phyloP scores from a whole-genome alignment of 1,284 basidiomycete species.

The Austroboletus niveus region DNA sequence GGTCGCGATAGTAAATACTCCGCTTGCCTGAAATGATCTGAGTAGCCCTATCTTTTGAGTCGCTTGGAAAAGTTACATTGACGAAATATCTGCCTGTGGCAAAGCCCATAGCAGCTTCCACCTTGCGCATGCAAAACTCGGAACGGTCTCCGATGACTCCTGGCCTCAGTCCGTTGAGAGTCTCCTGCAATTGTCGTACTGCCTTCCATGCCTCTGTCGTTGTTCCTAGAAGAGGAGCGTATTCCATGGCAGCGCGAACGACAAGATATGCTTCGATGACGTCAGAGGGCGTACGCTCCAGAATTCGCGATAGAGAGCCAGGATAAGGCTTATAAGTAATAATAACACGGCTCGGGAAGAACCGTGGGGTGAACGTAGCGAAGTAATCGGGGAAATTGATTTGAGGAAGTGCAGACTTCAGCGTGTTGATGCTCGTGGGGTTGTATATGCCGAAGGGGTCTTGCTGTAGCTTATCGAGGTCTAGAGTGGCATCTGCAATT shows the following conservation, averaged over 20 bases:
- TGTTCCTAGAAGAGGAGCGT: constrained; percentile 70
- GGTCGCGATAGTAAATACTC: background rate
- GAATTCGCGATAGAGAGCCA: constrained; percentile 63
- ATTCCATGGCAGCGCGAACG: constrained; percentile 61
- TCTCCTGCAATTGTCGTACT: constrained; percentile 65
- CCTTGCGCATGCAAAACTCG: constrained; percentile 68
- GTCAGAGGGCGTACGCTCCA: constrained; percentile 67
- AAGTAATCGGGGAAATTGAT: constrained; percentile 86
- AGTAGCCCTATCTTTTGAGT: constrained; percentile 79
- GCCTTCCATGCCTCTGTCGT: constrained; percentile 77
- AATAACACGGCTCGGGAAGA: constrained; percentile 76
- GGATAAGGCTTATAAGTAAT: constrained; percentile 85
- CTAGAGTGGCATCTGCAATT: constrained; percentile 80
- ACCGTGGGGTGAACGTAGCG: constrained; percentile 76
- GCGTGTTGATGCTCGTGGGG: constrained; percentile 66
- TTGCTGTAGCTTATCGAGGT: constrained; percentile 70
- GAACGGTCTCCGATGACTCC: constrained; percentile 83
- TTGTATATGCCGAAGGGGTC: constrained; percentile 92
- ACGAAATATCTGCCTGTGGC: constrained; percentile 83
- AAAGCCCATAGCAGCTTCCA: constrained; percentile 70
- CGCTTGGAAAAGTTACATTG: constrained; percentile 80
- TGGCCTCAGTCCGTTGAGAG: constrained; percentile 81
- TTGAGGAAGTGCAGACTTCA: constrained; percentile 72
- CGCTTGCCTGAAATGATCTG: constrained; percentile 75
- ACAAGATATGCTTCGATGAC: constrained; percentile 88